Conservation (phyloP, 176 grass and related monocot species). For the Musa beccarii region DNA sequence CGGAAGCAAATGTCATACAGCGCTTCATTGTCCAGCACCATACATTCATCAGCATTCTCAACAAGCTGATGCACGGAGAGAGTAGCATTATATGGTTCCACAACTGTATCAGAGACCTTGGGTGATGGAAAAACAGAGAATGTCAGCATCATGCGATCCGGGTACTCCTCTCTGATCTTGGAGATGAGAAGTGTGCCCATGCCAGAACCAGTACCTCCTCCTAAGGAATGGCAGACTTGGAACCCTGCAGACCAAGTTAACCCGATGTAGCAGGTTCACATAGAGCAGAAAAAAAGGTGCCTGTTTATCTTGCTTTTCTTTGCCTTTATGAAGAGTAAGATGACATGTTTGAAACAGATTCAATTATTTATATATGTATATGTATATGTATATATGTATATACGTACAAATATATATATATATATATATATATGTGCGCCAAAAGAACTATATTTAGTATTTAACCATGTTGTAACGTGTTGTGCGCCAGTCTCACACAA, state of each 20-base stretch:
- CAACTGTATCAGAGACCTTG: slow-evolving; percentile 11
- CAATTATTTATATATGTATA: too few relatives aligned
- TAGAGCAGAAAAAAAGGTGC: neutral
- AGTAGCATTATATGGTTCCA: slow-evolving; percentile 1
- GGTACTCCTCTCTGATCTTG: slow-evolving; percentile 8
- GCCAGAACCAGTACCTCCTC: slow-evolving; percentile 7
- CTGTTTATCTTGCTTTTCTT: too few relatives aligned
- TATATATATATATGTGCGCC: too few relatives aligned
- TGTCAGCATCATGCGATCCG: slow-evolving; percentile 4
- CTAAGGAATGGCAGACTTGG: slow-evolving; percentile 9
- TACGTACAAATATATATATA: too few relatives aligned
- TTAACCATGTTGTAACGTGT: too few relatives aligned
- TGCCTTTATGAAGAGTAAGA: too few relatives aligned
- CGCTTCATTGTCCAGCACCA: slow-evolving; percentile 7
- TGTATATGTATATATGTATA: too few relatives aligned
- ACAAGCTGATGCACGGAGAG: slow-evolving; percentile 1
- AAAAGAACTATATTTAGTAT: too few relatives aligned
- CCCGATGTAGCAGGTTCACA: neutral
- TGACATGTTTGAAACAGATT: too few relatives aligned
- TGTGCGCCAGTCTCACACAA: too few relatives aligned
- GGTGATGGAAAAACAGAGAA: slow-evolving; percentile 12
- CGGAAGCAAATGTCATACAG: slow-evolving; percentile 5
- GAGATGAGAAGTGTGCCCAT: slow-evolving; percentile 11
- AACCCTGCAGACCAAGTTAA: neutral
- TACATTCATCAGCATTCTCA: slow-evolving; percentile 8